Conservation (phyloP, 2,329 filamentous ascomycete genomes). For the Phaeoacremonium minimum region DNA sequence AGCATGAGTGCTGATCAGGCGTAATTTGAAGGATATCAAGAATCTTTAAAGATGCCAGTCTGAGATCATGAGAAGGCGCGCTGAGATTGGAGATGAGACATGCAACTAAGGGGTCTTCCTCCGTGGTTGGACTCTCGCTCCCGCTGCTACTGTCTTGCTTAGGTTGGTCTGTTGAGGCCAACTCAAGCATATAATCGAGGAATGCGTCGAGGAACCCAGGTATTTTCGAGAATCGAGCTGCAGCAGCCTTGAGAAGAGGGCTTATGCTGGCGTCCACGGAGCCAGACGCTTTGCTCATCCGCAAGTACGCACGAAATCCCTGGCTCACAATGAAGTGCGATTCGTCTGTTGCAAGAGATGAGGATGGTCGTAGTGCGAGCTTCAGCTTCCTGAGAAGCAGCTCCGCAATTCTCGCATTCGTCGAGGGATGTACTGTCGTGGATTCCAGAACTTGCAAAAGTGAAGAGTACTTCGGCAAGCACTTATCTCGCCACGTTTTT, state of each 20-base stretch:
- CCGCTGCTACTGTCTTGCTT: constrained; percentile 18
- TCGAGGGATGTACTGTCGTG: constrained; percentile 61
- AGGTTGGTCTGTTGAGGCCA: constrained; percentile 15
- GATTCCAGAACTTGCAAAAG: constrained; percentile 60
- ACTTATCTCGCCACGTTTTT: constrained; percentile 57
- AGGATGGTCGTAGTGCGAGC: constrained; percentile 58
- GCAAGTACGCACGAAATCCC: constrained; percentile 69
- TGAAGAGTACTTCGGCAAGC: constrained; percentile 64
- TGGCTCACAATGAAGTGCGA: constrained; percentile 71
- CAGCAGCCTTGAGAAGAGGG: constrained; percentile 60
- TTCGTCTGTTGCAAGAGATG: constrained; percentile 54
- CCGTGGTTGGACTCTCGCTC: constrained; percentile 41
- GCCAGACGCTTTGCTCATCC: constrained; percentile 56
- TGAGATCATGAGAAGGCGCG: constrained; percentile 69
- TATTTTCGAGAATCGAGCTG: constrained; percentile 61
- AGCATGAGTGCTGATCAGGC: constrained; percentile 42
- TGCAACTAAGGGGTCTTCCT: constrained; percentile 57
- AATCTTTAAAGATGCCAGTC: constrained; percentile 69
- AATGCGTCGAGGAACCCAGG: constrained; percentile 63
- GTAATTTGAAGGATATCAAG: constrained; percentile 56
- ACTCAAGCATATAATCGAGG: constrained; percentile 46
- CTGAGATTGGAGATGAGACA: constrained; percentile 71
- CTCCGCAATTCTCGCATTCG: constrained; percentile 61
- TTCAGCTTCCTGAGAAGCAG: constrained; percentile 63
- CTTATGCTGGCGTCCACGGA: constrained; percentile 58